Conservation (phyloP, 345 rosid genomes). For the Hibiscus syriacus region DNA sequence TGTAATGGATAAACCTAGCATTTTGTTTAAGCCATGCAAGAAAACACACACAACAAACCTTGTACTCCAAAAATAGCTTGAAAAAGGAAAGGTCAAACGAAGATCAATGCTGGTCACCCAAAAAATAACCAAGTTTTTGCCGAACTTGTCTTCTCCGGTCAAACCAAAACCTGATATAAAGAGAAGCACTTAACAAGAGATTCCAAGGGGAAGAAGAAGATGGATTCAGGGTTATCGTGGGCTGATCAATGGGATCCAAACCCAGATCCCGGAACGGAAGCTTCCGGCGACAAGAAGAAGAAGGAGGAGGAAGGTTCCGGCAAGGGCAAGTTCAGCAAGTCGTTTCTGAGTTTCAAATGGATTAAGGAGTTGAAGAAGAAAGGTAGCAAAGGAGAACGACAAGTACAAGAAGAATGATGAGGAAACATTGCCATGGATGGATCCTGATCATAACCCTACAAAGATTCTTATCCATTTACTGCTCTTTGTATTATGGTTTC, state of each 20-base stretch:
- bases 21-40: too few species aligned
- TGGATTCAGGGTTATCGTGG: conserved; percentile 59
- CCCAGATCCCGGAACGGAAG: conserved; percentile 28
- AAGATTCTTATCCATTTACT: too few species aligned
- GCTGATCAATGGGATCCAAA: conserved; percentile 66
- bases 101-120: neutral
- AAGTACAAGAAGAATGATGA: neutral
- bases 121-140: neutral
- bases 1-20: too few species aligned
- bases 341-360: conserved; percentile 22
- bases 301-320: conserved; percentile 26
- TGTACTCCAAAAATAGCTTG: neutral
- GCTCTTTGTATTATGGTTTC: too few species aligned
- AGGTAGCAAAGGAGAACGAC: conserved; percentile 3
- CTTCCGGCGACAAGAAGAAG: conserved; percentile 19
- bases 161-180: neutral
- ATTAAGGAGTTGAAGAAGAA: conserved; percentile 31
- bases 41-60: too few species aligned
- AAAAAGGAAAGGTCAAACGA: too few species aligned
- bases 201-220: neutral
- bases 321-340: conserved; percentile 23
- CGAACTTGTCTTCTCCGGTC: neutral
- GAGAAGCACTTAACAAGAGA: neutral
- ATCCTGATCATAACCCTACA: too few species aligned
- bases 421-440: too few species aligned